Percentiles rank a stretch among this genome's conserved stretches.
These are phyloP conservation scores for Jatropha multifida DNA, from an alignment of 441 rosid species.

Conservation along the genomic window DNA sequence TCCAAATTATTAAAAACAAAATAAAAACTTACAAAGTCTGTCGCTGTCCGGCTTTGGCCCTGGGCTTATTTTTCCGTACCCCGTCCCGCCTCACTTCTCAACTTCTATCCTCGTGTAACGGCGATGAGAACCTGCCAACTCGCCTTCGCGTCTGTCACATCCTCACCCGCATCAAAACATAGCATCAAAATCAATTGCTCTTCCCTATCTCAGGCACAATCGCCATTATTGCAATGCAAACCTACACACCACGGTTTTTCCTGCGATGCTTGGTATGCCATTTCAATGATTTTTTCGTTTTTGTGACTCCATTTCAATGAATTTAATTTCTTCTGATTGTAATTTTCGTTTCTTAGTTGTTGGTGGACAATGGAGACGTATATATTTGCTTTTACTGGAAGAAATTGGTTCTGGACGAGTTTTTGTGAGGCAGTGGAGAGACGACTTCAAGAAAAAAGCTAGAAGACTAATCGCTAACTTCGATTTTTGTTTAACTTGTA, in stretches of 20 bases:
- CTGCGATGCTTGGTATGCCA: constrained; percentile 84
- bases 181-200: no score
- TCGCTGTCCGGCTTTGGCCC: no score
- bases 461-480: constrained; percentile 1
- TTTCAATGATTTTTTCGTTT: constrained; percentile 3
- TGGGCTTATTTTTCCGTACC: background rate
- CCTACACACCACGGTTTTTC: constrained; percentile 52
- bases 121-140: background rate
- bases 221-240: no score
- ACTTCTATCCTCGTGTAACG: background rate
- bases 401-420: background rate
- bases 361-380: background rate
- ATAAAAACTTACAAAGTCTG: no score
- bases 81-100: background rate
- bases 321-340: background rate
- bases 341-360: background rate
- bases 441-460: background rate
- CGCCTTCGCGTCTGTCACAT: background rate
- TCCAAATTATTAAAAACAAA: no score
- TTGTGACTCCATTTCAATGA: no score
- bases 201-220: no score
- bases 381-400: no score
- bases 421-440: background rate
- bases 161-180: no score
- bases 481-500: background rate